Conservation (phyloP, 768 basidiomycete species). For the Macrocybe gigantea region DNA sequence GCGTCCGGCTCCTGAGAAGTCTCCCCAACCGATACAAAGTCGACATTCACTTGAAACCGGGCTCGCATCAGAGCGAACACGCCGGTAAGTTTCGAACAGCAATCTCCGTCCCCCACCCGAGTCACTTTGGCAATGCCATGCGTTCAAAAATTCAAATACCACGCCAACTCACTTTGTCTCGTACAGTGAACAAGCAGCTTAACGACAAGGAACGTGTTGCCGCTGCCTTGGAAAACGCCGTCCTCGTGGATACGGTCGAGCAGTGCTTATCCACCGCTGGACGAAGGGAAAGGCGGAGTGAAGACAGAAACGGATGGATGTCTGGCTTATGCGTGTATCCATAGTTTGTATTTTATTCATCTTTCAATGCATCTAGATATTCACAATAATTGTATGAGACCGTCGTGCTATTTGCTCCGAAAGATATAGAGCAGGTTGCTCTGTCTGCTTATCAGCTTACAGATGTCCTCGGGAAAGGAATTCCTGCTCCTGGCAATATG, state of each 20-base stretch:
- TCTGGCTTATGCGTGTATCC: constrained; percentile 7
- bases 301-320: neutral
- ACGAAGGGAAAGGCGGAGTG: constrained; percentile 19
- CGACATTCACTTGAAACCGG: constrained; percentile 88
- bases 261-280: constrained; percentile 39
- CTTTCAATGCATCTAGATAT: no score
- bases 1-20: constrained; percentile 84
- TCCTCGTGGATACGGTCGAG: constrained; percentile 83
- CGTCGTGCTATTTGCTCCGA: no score
- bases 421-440: no score
- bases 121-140: neutral
- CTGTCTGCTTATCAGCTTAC: no score
- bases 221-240: constrained; percentile 90
- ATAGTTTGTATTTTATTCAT: constrained; percentile 11
- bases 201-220: constrained; percentile 99
- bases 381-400: no score
- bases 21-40: constrained; percentile 92
- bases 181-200: constrained; percentile 91
- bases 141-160: no score
- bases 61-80: constrained; percentile 92
- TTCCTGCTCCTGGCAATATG: no score
- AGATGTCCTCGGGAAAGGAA: no score
- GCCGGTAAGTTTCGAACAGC: constrained; percentile 49
- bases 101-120: neutral
- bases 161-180: neutral